Percentiles rank a stretch among this genome's conserved stretches.
Conservation (phyloP, 2,329 filamentous ascomycete species). For the Pyricularia grisea region DNA sequence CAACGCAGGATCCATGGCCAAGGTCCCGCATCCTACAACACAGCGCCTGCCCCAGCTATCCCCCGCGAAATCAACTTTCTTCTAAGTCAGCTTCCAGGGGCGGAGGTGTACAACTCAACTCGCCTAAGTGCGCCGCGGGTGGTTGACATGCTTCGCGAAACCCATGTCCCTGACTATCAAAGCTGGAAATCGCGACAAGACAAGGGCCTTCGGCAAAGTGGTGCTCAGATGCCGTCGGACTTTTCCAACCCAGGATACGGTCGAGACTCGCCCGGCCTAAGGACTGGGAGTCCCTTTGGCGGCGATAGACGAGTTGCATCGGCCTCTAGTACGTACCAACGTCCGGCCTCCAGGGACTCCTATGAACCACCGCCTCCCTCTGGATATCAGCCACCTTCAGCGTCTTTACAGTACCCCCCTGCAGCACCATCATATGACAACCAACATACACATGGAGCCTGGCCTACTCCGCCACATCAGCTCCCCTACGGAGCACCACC, state of each 20-base stretch:
- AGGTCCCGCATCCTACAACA: slow-evolving; percentile 20
- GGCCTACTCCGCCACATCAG: slow-evolving; percentile 5
- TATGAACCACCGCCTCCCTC: slow-evolving; percentile 26
- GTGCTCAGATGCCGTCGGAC: slow-evolving; percentile 32
- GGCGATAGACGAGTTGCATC: slow-evolving; percentile 26
- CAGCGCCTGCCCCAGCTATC: slow-evolving; percentile 47
- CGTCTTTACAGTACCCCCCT: slow-evolving; percentile 18
- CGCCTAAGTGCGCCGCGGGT: slow-evolving; percentile 63
- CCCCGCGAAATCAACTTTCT: slow-evolving; percentile 59
- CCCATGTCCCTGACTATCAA: slow-evolving; percentile 53
- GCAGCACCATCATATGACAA: slow-evolving; percentile 5
- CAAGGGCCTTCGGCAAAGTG: slow-evolving; percentile 15
- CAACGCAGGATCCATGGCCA: slow-evolving; percentile 53
- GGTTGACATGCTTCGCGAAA: slow-evolving; percentile 62
- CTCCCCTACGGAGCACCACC: slow-evolving; percentile 2
- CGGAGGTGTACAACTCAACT: slow-evolving; percentile 61
- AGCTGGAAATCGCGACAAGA: slow-evolving; percentile 35
- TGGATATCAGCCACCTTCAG: not conserved
- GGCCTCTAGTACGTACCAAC: slow-evolving; percentile 34
- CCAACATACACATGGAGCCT: not conserved
- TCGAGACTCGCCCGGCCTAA: slow-evolving; percentile 13
- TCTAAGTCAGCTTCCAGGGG: slow-evolving; percentile 65
- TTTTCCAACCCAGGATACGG: slow-evolving; percentile 20
- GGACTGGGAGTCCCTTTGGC: slow-evolving; percentile 39
- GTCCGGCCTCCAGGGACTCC: slow-evolving; percentile 34